Percentiles rank a stretch among this genome's conserved stretches.
These are phyloP conservation scores for Patellaria atrata DNA, from an alignment of 495 filamentous ascomycete genomes.

Conservation along the genomic window DNA sequence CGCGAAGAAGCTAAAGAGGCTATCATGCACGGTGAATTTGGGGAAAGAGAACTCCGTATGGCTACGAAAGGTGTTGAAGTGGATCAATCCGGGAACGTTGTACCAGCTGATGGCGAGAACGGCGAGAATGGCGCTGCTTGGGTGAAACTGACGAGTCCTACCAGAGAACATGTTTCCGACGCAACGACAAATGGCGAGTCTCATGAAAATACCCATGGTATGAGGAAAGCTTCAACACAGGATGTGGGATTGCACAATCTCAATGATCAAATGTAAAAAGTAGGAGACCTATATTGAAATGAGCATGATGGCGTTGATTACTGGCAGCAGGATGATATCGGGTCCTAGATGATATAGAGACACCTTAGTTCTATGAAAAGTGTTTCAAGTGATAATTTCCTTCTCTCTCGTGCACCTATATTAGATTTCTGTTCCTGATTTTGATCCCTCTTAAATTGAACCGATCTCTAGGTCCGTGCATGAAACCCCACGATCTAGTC, in stretches of 20 bases:
- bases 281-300: neutral
- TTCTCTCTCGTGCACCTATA: too few relatives aligned
- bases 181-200: constrained; percentile 2
- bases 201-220: constrained; percentile 4
- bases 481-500: too few relatives aligned
- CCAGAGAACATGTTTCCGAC: constrained; percentile 4
- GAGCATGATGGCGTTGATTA: neutral
- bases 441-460: too few relatives aligned
- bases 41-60: constrained; percentile 45
- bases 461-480: too few relatives aligned
- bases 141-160: constrained; percentile 4
- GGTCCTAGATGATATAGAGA: too few relatives aligned
- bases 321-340: too few relatives aligned
- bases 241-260: constrained; percentile 29
- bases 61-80: constrained; percentile 49
- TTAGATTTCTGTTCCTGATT: too few relatives aligned
- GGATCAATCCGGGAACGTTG: constrained; percentile 39
- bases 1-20: constrained; percentile 54
- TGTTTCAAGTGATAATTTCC: too few relatives aligned
- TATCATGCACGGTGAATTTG: constrained; percentile 50
- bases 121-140: constrained; percentile 1
- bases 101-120: constrained; percentile 25
- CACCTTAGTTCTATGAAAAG: too few relatives aligned
- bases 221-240: constrained; percentile 13
- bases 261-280: constrained; percentile 20